Base-by-base conservation (phyloP, 2,329 filamentous ascomycete species). In the Botrytis hyacinthi region DNA sequence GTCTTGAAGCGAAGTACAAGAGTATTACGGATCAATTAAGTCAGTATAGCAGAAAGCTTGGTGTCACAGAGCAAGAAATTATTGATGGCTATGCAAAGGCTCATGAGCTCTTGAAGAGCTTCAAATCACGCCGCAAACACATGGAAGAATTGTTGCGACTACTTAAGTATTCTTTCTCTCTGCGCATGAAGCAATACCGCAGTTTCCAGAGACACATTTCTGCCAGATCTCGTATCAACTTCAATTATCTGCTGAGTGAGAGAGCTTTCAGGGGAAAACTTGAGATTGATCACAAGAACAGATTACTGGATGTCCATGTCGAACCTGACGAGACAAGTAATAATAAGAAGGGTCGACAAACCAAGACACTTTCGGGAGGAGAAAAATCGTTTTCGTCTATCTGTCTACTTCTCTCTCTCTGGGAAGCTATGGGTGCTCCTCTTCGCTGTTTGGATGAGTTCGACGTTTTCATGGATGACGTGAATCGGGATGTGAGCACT, bases 311-410 rank as follows among this genome's bases (percentile, higher is more conserved):
- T 76, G 88, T 99, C 74, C 88, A 92, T 76, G 92, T 95, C 75
- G 89, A 92, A 80, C 90, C 90, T 0, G 89, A 91, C 75, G 86
- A 89, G 80, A 96, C 92, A 35, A 91, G 88, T 77, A 89, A 87
- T 77, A 90, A 88, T 75, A 89, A 88, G 35, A 86, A 88, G 6
- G 94, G 94, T 3, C 89, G 95, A 68, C 92, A 93, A 79, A 95
- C 96, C 37, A 97, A 94, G 83, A 98, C 95, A 0, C 86, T 99
- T 1, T 98, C 95, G 14, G 96, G 96, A 71, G 96, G 96, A 44
- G 96, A 99, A 82, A 99, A 99, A 82, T 98, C 95, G 0, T 99
- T 98, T 82, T 97, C 95, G 5, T 97, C 95, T 6, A 97, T 98
- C 74, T 99, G 96, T 83, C 88, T 99, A 78, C 85, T 99, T 72